Evolutionary conservation across 2,329 filamentous ascomycete genomes (phyloP).

Genomic region (Aspergillus eucalypticola): DNA sequence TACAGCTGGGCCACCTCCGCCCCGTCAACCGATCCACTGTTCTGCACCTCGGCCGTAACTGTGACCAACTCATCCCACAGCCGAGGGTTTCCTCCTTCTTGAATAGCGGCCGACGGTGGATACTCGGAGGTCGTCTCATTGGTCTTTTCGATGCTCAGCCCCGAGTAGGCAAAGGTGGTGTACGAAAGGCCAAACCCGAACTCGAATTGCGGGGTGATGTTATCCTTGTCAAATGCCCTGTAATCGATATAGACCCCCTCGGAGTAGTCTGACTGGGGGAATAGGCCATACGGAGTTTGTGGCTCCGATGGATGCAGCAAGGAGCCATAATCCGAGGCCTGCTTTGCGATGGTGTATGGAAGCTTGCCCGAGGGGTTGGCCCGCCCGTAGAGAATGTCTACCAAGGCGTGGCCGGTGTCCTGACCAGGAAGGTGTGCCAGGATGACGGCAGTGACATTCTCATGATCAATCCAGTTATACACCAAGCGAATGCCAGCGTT

Average conservation of each 20-base stretch:
- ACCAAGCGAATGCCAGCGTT: slow-evolving; percentile 64
- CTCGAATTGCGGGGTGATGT: slow-evolving; percentile 39
- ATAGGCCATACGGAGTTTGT: slow-evolving; percentile 18
- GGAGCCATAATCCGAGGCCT: slow-evolving; percentile 57
- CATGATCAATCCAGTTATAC: slow-evolving; percentile 58
- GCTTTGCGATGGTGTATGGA: slow-evolving; percentile 62
- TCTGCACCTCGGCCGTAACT: slow-evolving; percentile 50
- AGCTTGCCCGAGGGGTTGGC: slow-evolving; percentile 59
- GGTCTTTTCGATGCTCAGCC: slow-evolving; percentile 9
- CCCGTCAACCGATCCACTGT: slow-evolving; percentile 51
- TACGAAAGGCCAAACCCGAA: slow-evolving; percentile 42
- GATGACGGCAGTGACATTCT: slow-evolving; percentile 65
- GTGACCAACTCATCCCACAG: slow-evolving; percentile 54
- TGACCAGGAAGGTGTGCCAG: slow-evolving; percentile 67
- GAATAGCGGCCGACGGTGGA: slow-evolving; percentile 42
- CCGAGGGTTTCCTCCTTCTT: slow-evolving; percentile 54
- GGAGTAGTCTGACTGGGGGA: slow-evolving; percentile 44
- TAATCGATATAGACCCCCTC: slow-evolving; percentile 59
- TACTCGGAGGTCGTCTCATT: slow-evolving; percentile 6
- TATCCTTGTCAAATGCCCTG: slow-evolving; percentile 50
- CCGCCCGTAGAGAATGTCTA: slow-evolving; percentile 60
- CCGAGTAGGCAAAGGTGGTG: slow-evolving; percentile 26
- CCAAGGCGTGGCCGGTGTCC: slow-evolving; percentile 59
- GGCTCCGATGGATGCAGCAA: slow-evolving; percentile 19
- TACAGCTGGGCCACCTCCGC: slow-evolving; percentile 58